Evolutionary conservation across 345 rosid genomes (phyloP).

Genomic region (Salix brachista): DNA sequence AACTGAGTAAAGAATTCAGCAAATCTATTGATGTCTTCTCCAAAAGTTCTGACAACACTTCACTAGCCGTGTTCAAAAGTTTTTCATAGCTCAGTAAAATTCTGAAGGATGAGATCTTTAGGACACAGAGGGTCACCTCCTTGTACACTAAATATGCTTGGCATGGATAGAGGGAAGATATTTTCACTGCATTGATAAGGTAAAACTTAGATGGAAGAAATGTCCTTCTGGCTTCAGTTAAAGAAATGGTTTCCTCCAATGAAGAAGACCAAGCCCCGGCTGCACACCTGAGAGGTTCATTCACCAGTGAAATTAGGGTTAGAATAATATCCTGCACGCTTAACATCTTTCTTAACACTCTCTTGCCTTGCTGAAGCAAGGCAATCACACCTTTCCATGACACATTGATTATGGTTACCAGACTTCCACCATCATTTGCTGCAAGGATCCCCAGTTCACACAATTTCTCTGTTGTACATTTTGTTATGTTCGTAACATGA

Average conservation of each 20-base stretch:
- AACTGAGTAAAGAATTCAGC: slow-evolving; percentile 52
- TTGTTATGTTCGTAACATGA: slow-evolving; percentile 44
- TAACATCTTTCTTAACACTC: slow-evolving; percentile 34
- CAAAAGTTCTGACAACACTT: slow-evolving; percentile 68
- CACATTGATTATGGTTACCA: slow-evolving; percentile 78
- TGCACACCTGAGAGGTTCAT: slow-evolving; percentile 56
- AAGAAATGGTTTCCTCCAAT: slow-evolving; percentile 52
- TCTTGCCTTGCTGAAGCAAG: slow-evolving; percentile 73
- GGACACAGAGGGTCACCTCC: slow-evolving; percentile 50
- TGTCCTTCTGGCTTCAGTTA: slow-evolving; percentile 71
- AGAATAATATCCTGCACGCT: slow-evolving; percentile 61
- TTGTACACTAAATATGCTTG: slow-evolving; percentile 54
- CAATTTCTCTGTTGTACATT: slow-evolving; percentile 48
- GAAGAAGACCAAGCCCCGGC: slow-evolving; percentile 68
- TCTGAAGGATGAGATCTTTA: slow-evolving; percentile 57
- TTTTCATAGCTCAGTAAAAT: slow-evolving; percentile 49
- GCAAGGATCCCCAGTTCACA: slow-evolving; percentile 71
- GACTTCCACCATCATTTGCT: slow-evolving; percentile 75
- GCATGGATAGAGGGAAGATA: slow-evolving; percentile 62
- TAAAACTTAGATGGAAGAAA: slow-evolving; percentile 89
- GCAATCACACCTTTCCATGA: slow-evolving; percentile 92
- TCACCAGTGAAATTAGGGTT: slow-evolving; percentile 58
- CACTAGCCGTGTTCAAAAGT: slow-evolving; percentile 48
- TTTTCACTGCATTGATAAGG: slow-evolving; percentile 71
- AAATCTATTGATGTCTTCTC: slow-evolving; percentile 67